Evolutionary conservation across 2,329 filamentous ascomycete genomes (phyloP).

Genomic region (Aureobasidium lini): DNA sequence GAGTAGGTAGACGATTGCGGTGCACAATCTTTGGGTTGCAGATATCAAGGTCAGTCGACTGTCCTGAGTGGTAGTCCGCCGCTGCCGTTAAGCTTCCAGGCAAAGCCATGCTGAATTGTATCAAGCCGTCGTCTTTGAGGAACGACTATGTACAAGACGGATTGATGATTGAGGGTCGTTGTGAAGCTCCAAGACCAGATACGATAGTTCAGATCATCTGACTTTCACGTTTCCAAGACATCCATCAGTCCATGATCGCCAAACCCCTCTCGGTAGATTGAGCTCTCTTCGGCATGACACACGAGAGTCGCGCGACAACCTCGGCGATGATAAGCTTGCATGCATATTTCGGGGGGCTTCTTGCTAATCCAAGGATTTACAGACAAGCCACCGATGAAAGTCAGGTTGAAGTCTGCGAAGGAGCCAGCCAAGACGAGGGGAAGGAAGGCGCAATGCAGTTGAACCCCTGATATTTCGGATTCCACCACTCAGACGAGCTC

Average conservation of each 20-base stretch:
- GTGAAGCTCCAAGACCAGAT: not conserved
- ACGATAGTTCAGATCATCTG: not conserved
- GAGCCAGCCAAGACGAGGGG: slow-evolving; percentile 5
- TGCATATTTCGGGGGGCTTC: not conserved
- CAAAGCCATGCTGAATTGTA: not conserved
- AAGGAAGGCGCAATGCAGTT: not conserved
- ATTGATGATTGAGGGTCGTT: not conserved
- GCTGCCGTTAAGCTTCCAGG: not conserved
- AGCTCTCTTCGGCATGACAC: not conserved
- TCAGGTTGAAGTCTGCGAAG: not conserved
- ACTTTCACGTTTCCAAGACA: not conserved
- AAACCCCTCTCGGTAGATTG: slow-evolving; percentile 8
- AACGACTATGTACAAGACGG: not conserved
- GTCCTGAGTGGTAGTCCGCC: slow-evolving; percentile 6
- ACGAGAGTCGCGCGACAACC: not conserved
- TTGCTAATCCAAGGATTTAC: not conserved
- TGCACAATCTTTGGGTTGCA: slow-evolving; percentile 13
- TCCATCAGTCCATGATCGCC: not conserved
- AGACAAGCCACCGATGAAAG: not conserved
- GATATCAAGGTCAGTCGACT: slow-evolving; percentile 2
- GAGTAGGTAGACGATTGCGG: slow-evolving; percentile 20
- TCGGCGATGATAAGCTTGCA: not conserved
- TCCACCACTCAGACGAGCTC: not conserved
- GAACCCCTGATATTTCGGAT: not conserved
- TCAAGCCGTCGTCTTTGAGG: not conserved